These are phyloP conservation scores for Triadica sebifera DNA, from an alignment of 345 rosid species.

Conservation along the genomic window DNA sequence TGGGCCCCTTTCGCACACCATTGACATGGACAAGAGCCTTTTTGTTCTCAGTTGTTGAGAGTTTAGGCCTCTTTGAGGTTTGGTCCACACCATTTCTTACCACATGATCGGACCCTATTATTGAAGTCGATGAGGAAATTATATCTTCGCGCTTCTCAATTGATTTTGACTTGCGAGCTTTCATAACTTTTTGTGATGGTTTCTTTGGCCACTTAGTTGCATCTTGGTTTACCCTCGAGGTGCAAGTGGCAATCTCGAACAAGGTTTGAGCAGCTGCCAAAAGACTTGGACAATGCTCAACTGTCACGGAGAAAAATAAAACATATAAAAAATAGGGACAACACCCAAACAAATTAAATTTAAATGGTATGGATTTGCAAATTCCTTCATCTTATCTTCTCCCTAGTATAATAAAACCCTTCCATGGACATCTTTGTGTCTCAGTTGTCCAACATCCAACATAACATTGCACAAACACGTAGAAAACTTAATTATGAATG, in stretches of 20 bases:
- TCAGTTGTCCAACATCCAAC: neutral
- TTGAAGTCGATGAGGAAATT: constrained; percentile 23
- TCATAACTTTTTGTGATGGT: constrained; percentile 60
- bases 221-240: constrained; percentile 37
- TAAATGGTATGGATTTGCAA: neutral
- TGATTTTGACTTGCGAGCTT: constrained; percentile 63
- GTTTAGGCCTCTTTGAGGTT: constrained; percentile 61
- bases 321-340: neutral
- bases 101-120: constrained; percentile 26
- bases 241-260: constrained; percentile 49
- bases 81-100: constrained; percentile 36
- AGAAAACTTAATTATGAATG: neutral
- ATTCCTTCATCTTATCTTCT: neutral
- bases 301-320: constrained; percentile 38
- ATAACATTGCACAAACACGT: neutral
- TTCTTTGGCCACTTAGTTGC: constrained; percentile 66
- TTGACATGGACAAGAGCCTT: constrained; percentile 29
- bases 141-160: constrained; percentile 41
- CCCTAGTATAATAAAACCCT: neutral
- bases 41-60: constrained; percentile 39
- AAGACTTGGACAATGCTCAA: constrained; percentile 49
- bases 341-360: neutral
- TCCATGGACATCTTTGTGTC: neutral
- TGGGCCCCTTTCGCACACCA: constrained; percentile 31
- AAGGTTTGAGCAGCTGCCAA: constrained; percentile 75